Conservation (phyloP, 768 basidiomycete species). For the Hydnomerulius pinastri region DNA sequence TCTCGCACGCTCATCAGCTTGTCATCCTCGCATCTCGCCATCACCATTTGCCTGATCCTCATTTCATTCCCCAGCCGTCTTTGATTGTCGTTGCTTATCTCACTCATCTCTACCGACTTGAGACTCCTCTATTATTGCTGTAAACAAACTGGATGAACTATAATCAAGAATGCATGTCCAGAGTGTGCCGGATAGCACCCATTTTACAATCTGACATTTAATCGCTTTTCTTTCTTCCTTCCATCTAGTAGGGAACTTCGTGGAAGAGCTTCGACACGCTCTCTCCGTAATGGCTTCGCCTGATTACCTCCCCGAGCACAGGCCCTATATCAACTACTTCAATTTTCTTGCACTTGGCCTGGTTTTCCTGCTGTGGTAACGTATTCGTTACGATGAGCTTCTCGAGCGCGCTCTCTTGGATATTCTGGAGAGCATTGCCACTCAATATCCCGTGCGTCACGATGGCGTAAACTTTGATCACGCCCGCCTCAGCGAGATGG, state of each 20-base stretch:
- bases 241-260: slow-evolving; percentile 81
- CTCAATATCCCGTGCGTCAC: slow-evolving; percentile 97
- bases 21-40: not conserved
- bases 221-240: not conserved
- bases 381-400: slow-evolving; percentile 99
- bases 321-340: slow-evolving; percentile 94
- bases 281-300: slow-evolving; percentile 97
- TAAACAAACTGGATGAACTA: no score
- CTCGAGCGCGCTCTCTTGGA: slow-evolving; percentile 76
- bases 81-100: not conserved
- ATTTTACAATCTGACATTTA: not conserved
- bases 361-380: slow-evolving; percentile 84
- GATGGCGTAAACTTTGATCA: slow-evolving; percentile 81
- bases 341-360: slow-evolving; percentile 71
- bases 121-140: not conserved
- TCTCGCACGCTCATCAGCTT: not conserved
- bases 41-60: no score
- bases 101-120: not conserved
- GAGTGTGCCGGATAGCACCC: no score
- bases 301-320: slow-evolving; percentile 94
- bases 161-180: no score
- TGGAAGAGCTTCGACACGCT: slow-evolving; percentile 88
- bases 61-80: no score
- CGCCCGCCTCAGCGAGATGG: slow-evolving; percentile 89
- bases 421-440: slow-evolving; percentile 78